These are phyloP conservation scores for Blastobotrys americana DNA, from an alignment of 805 yeast species.

Conservation along the genomic window DNA sequence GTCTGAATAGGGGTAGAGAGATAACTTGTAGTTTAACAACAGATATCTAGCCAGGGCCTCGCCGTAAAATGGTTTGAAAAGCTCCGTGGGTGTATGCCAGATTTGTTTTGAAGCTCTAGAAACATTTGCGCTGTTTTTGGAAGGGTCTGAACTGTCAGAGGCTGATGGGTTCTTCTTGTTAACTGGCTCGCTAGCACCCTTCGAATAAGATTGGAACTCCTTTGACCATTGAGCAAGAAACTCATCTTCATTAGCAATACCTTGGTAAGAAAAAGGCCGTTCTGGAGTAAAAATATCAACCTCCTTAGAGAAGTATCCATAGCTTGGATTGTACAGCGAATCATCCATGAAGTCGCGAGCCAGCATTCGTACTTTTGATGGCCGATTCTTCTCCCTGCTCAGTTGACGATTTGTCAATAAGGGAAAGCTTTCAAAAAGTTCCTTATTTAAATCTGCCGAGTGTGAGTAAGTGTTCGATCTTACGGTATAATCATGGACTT, in stretches of 20 bases:
- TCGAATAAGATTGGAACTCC: constrained; percentile 44
- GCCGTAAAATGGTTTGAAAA: constrained; percentile 76
- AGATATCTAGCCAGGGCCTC: constrained; percentile 79
- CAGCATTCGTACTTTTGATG: constrained; percentile 61
- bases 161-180: not conserved
- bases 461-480: constrained; percentile 31
- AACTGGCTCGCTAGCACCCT: constrained; percentile 14
- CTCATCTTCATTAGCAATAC: constrained; percentile 55
- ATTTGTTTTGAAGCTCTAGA: constrained; percentile 45
- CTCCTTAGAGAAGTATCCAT: constrained; percentile 75
- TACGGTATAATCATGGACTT: constrained; percentile 28
- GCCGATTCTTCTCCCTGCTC: constrained; percentile 39
- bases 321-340: constrained; percentile 69
- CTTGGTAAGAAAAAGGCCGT: constrained; percentile 54
- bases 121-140: not conserved
- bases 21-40: constrained; percentile 60
- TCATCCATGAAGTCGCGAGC: constrained; percentile 77
- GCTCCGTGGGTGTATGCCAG: constrained; percentile 88
- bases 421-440: constrained; percentile 40
- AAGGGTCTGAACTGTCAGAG: constrained; percentile 30
- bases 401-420: constrained; percentile 34
- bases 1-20: constrained; percentile 62
- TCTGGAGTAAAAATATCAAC: constrained; percentile 70
- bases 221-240: constrained; percentile 62
- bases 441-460: constrained; percentile 30